These are phyloP conservation scores for Quercus aquifolioides DNA, from an alignment of 306 rosid genomes.

Conservation along the genomic window DNA sequence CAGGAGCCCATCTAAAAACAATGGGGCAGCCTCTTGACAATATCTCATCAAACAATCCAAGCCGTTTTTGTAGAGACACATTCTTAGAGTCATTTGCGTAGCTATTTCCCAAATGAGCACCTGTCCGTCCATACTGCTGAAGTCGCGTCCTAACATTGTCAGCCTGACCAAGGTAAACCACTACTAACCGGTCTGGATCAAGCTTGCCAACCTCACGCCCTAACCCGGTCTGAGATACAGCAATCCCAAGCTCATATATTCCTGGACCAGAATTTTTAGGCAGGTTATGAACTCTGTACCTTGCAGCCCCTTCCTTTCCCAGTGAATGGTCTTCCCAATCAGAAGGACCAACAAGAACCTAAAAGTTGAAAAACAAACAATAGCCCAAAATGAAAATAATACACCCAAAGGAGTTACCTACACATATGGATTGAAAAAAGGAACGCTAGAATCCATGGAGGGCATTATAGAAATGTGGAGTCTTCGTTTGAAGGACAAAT, in stretches of 20 bases:
- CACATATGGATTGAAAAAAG: neutral
- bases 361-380: constrained; percentile 8
- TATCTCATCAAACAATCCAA: constrained; percentile 55
- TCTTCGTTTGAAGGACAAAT: too few relatives aligned
- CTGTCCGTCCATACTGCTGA: constrained; percentile 68
- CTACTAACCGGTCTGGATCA: constrained; percentile 37
- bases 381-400: neutral
- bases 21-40: constrained; percentile 58
- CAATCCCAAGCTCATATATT: constrained; percentile 76
- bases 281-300: constrained; percentile 69
- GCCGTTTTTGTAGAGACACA: constrained; percentile 34
- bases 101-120: constrained; percentile 62
- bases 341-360: constrained; percentile 75
- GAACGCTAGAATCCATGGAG: too few relatives aligned
- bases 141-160: constrained; percentile 67
- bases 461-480: too few relatives aligned
- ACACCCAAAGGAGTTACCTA: neutral
- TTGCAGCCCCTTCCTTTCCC: constrained; percentile 70
- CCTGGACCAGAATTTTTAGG: constrained; percentile 56
- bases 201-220: constrained; percentile 58
- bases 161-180: constrained; percentile 73
- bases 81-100: neutral
- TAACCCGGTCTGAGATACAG: constrained; percentile 22
- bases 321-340: constrained; percentile 74
- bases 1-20: constrained; percentile 85